Evolutionary conservation across 1,139 yeast genomes (phyloP), one percentile per base, ranked within the genome.

Genomic region (Ogataea hybrid): DNA sequence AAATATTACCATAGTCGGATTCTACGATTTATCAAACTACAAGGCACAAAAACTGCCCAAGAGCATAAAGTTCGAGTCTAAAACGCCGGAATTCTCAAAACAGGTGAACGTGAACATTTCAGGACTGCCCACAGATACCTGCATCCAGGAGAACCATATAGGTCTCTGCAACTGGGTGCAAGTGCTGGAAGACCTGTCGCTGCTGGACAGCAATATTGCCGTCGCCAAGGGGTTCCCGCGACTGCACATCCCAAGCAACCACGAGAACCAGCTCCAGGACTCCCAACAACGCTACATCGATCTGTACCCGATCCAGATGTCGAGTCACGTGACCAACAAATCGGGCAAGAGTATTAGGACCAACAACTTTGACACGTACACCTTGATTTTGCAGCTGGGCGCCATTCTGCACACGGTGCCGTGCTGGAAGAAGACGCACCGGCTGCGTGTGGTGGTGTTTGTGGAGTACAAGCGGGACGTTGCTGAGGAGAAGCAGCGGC

Each of bases 301-400:
- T 60, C 66, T 92, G 34, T 92, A 92, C 61, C 98, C 98, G 0
- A 89, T 92, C 53, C 98, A 92, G 57, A 92, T 92, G 96, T 82
- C 95, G 5, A 92, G 95, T 1, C 79, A 82, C 39, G 77, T 84
- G 44, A 73, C 76, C 39, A 77, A 80, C 42, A 77, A 74, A 28
- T 73, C 77, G 44, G 70, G 68, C 18, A 77, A 78, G 44, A 77
- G 85, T 12, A 81, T 87, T 1, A 61, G 84, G 47, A 84, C 96
- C 0, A 87, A 96, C 1, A 92, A 92, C 58, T 88, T 92, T 59
- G 98, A 92, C 60, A 92, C 98, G 0, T 92, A 89, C 58, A 90
- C 97, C 0, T 73, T 92, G 57, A 92, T 92, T 52, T 68, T 92
- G 45, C 98, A 92, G 57, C 69, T 92, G 49, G 98, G 97, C 3